Evolutionary conservation across 805 yeast species (phyloP), one percentile per base, ranked within the genome.

Genomic region (Candida ovalis): DNA sequence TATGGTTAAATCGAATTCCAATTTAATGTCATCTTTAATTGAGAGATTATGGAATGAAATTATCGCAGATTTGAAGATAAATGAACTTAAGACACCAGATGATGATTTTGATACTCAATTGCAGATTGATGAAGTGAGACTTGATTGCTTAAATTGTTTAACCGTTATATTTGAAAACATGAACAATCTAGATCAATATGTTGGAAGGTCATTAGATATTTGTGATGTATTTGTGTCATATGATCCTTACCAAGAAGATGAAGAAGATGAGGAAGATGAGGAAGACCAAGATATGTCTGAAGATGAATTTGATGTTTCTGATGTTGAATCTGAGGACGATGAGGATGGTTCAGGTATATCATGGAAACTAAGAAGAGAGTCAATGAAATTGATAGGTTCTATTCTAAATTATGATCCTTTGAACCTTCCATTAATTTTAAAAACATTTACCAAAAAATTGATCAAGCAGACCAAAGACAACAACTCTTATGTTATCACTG

Each of bases 311-410:
- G 78, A 74, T 28, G 50, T 56, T 3, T 70, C 69, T 19, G 67
- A 65, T 21, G 69, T 69, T n/a, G 76, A 70, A n/a, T 83, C 77
- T 10, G 71, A 58, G 23, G 80, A 77, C 32, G 63, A 58, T 23
- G 71, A 69, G 17, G 68, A 64, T 19, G 66, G 64, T 4, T 70
- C 69, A 28, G 70, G 67, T 22, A 62, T 59, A 18, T 75, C 84
- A 1, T 83, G 91, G 86, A 82, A 78, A 53, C 64, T 86, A 18
- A 69, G 94, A 50, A 68, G 78, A 38, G 75, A 74, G 45, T 66
- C 87, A 0, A 71, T 78, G 6, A 67, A 65, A 27, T 57, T 81
- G 30, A 57, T 76, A 7, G 62, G 71, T 17, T 58, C 72, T 0
- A 48, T 77, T 13, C 64, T 76, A n/a, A 58, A 57, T 2, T 53